Percentiles rank a stretch among this genome's conserved stretches.
Evolutionary conservation across 768 basidiomycete species (phyloP).

Genomic region (Suillus hirtellus): DNA sequence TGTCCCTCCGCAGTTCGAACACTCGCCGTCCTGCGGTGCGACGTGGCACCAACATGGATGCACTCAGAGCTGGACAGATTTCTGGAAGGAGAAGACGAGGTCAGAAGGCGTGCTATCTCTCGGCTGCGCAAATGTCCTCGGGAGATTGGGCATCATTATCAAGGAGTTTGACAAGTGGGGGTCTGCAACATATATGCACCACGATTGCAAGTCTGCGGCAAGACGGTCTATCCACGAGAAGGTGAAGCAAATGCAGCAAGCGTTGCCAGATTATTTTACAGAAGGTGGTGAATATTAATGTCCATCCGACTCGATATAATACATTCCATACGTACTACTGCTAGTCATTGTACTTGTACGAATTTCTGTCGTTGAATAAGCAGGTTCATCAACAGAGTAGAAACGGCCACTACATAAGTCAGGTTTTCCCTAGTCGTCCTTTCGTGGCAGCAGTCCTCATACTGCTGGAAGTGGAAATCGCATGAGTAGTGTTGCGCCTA

Average conservation of each 20-base stretch:
- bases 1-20: slow-evolving; percentile 61
- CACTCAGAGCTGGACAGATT: slow-evolving; percentile 72
- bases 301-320: not conserved
- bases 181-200: slow-evolving; percentile 76
- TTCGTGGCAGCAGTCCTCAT: slow-evolving; percentile 27
- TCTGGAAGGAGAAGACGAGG: slow-evolving; percentile 76
- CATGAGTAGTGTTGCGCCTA: slow-evolving; percentile 14
- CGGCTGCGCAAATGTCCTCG: slow-evolving; percentile 66
- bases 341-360: not conserved
- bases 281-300: slow-evolving; percentile 35
- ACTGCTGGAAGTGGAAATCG: slow-evolving; percentile 27
- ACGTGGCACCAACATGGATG: slow-evolving; percentile 77
- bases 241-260: slow-evolving; percentile 57
- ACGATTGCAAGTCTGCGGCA: slow-evolving; percentile 64
- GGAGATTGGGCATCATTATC: slow-evolving; percentile 58
- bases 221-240: slow-evolving; percentile 55
- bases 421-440: slow-evolving; percentile 16
- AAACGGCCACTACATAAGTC: not conserved
- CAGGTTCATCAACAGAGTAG: too few species aligned
- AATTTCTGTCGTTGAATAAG: not conserved
- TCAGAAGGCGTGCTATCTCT: slow-evolving; percentile 59
- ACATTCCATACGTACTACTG: not conserved
- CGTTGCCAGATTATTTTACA: slow-evolving; percentile 62
- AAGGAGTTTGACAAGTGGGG: slow-evolving; percentile 74
- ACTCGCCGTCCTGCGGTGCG: slow-evolving; percentile 60